A percentile compares a stretch with the other conserved stretches of the same genome.
Evolutionary conservation across 2,329 filamentous ascomycete species (phyloP).

Genomic region (Basipetospora chlamydospora): DNA sequence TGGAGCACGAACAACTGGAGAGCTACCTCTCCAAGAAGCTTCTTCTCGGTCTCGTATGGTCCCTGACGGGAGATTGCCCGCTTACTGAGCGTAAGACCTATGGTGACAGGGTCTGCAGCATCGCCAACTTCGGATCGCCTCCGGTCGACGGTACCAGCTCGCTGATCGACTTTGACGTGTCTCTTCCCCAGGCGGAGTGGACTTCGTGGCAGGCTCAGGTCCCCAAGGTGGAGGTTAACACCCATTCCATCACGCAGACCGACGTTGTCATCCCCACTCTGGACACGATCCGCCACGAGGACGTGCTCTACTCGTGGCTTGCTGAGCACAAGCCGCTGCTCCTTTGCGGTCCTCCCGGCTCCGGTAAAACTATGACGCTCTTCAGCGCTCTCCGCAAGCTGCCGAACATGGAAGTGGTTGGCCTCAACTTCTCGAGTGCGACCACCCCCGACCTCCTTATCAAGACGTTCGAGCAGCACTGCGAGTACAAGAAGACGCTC

Average conservation of each 20-base stretch:
- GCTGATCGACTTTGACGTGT: constrained; percentile 90
- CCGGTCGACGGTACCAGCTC: constrained; percentile 64
- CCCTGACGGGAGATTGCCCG: constrained; percentile 87
- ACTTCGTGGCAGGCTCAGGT: constrained; percentile 88
- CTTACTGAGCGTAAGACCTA: constrained; percentile 76
- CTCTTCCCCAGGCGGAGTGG: constrained; percentile 79
- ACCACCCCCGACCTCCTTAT: constrained; percentile 95
- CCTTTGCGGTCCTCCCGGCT: constrained; percentile 92
- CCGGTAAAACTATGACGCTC: constrained; percentile 98
- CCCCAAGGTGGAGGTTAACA: constrained; percentile 89
- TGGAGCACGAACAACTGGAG: constrained; percentile 82
- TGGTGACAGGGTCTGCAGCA: constrained; percentile 66
- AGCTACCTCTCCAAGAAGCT: constrained; percentile 87
- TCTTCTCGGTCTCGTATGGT: constrained; percentile 85
- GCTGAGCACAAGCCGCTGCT: constrained; percentile 96
- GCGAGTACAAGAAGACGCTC: constrained; percentile 97
- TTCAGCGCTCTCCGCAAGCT: constrained; percentile 95
- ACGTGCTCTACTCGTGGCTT: constrained; percentile 98
- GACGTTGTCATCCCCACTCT: constrained; percentile 97
- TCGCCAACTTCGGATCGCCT: constrained; percentile 78
- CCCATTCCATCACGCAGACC: constrained; percentile 92
- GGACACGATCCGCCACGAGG: constrained; percentile 93
- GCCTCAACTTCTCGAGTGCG: constrained; percentile 97
- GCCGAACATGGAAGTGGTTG: constrained; percentile 97
- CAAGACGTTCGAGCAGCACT: constrained; percentile 99